Conservation (phyloP, 2,329 filamentous ascomycete species). For the Pseudonectria buxi region DNA sequence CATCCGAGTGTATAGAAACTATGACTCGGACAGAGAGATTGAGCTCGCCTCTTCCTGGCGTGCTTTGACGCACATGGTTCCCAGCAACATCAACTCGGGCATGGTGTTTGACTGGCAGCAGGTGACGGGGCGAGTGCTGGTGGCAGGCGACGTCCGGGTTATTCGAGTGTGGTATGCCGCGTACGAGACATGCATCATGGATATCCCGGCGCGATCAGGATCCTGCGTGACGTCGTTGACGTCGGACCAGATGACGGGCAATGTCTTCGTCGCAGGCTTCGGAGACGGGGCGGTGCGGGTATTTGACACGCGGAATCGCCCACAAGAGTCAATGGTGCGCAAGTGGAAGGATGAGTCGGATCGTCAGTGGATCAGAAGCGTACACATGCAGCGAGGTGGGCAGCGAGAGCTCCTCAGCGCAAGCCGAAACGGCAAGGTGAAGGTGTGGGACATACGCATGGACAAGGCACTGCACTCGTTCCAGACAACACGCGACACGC, state of each 20-base stretch:
- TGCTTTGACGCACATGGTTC: conserved; percentile 86
- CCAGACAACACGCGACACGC: conserved; percentile 66
- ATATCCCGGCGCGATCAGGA: conserved; percentile 89
- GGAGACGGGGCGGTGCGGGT: conserved; percentile 91
- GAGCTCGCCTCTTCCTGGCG: conserved; percentile 88
- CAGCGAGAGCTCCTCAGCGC: conserved; percentile 86
- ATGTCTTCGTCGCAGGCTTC: conserved; percentile 93
- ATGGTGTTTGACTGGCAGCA: conserved; percentile 99
- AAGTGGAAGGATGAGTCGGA: conserved; percentile 88
- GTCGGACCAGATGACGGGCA: conserved; percentile 94
- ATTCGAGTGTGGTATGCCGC: conserved; percentile 96
- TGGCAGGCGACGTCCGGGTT: conserved; percentile 90
- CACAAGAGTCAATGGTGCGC: conserved; percentile 86
- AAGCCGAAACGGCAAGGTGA: conserved; percentile 87
- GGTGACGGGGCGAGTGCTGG: conserved; percentile 89
- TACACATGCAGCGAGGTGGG: conserved; percentile 94
- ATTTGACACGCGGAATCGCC: conserved; percentile 80
- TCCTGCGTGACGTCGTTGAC: conserved; percentile 95
- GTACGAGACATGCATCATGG: conserved; percentile 84
- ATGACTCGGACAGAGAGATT: conserved; percentile 68
- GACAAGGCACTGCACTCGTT: conserved; percentile 69
- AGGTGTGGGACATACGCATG: conserved; percentile 93
- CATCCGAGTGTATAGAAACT: conserved; percentile 86
- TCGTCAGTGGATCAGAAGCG: conserved; percentile 89
- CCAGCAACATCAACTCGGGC: conserved; percentile 88